phyloP scores from a whole-genome alignment of 257 asterid species.

The Nicotiana noctiflora region DNA sequence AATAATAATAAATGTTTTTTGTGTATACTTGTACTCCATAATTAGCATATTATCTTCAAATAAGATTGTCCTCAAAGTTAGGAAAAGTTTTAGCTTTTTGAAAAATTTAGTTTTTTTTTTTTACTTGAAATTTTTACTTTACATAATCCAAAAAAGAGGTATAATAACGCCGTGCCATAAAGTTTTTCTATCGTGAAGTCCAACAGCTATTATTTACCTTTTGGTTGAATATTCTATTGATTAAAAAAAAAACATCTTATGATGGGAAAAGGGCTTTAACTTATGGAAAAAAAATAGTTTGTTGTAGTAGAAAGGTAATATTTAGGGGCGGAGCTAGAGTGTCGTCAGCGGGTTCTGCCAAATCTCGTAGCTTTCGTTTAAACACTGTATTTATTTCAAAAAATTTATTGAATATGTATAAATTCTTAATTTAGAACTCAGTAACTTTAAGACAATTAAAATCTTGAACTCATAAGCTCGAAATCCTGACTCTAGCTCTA shows the following conservation, averaged over 20 bases:
- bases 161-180: neutral
- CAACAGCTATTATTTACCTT: neutral
- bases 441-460: too few species aligned
- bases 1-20: too few species aligned
- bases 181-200: neutral
- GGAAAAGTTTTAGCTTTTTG: neutral
- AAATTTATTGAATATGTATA: too few species aligned
- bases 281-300: neutral
- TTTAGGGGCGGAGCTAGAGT: too few species aligned
- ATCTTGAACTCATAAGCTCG: too few species aligned
- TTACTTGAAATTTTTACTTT: neutral
- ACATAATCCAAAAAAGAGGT: neutral
- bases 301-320: neutral
- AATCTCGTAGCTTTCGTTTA: too few species aligned
- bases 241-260: neutral
- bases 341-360: too few species aligned
- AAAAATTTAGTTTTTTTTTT: neutral
- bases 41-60: neutral
- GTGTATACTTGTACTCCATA: neutral
- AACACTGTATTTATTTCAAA: too few species aligned
- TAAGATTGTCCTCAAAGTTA: neutral
- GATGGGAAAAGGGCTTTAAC: neutral
- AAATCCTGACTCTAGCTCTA: too few species aligned
- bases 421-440: too few species aligned
- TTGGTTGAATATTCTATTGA: neutral